Evolutionary conservation across 2,329 filamentous ascomycete species (phyloP).

Genomic region (Plectosphaerella sp.): DNA sequence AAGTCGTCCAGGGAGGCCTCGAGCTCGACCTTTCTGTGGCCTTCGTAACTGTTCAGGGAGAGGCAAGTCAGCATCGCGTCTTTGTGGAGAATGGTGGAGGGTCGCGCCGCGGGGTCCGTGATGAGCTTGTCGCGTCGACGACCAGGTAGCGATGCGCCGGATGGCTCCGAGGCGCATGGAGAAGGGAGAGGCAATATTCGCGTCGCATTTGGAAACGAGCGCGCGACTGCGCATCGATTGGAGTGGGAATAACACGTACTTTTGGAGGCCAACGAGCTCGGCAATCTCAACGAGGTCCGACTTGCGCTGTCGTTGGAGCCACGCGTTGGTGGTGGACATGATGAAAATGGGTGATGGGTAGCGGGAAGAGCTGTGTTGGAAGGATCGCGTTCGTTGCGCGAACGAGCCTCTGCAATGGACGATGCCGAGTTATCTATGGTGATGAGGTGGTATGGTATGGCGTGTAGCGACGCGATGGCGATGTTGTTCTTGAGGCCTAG

Average conservation of each 20-base stretch:
- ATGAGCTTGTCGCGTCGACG: neutral
- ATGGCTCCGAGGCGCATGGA: neutral
- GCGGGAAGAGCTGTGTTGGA: constrained; percentile 2
- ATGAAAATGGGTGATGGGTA: constrained; percentile 17
- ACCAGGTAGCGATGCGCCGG: neutral
- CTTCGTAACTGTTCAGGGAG: constrained; percentile 52
- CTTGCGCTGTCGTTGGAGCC: constrained; percentile 80
- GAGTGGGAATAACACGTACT: constrained; percentile 50
- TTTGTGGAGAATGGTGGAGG: too few species aligned
- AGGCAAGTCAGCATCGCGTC: neutral
- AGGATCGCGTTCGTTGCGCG: constrained; percentile 8
- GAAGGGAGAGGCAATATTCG: neutral
- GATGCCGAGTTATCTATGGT: neutral
- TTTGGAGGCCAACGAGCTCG: constrained; percentile 62
- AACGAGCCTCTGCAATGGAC: constrained; percentile 1
- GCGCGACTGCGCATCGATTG: neutral
- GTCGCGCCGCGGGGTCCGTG: neutral
- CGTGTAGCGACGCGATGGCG: neutral
- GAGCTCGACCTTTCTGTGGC: constrained; percentile 74
- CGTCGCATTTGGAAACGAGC: neutral
- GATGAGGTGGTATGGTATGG: constrained; percentile 1
- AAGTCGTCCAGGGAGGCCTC: constrained; percentile 70
- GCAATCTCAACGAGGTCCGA: constrained; percentile 72
- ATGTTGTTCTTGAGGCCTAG: constrained; percentile 2
- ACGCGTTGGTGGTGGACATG: constrained; percentile 65